A percentile compares a stretch with the other conserved stretches of the same genome.
phyloP scores from a whole-genome alignment of 2,329 filamentous ascomycete species.

The Colletotrichum paranaense region DNA sequence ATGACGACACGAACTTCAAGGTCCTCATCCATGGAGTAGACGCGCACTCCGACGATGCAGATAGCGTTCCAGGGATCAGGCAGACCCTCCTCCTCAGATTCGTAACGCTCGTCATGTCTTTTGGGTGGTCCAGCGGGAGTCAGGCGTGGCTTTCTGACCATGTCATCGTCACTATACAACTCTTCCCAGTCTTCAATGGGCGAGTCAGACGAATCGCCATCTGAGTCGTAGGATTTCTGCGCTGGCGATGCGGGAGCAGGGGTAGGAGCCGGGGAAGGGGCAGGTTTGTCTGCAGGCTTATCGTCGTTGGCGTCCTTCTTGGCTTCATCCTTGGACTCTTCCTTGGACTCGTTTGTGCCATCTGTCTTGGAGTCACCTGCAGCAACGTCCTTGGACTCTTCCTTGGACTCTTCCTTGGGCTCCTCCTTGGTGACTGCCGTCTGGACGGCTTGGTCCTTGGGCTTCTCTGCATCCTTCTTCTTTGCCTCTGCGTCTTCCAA shows the following conservation, averaged over 20 bases:
- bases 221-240: conserved; percentile 48
- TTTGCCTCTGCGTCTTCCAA: conserved; percentile 46
- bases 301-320: conserved; percentile 35
- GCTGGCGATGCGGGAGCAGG: conserved; percentile 18
- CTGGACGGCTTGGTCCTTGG: conserved; percentile 28
- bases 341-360: neutral
- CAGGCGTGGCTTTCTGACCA: conserved; percentile 61
- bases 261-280: conserved; percentile 23
- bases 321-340: conserved; percentile 29
- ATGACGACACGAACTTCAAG: conserved; percentile 67
- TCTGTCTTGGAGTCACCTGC: neutral
- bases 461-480: conserved; percentile 28
- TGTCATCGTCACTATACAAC: conserved; percentile 69
- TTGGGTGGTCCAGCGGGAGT: conserved; percentile 48
- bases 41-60: conserved; percentile 68
- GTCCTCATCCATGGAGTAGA: conserved; percentile 69
- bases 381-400: neutral
- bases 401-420: neutral
- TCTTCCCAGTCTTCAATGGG: conserved; percentile 70
- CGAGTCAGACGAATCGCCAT: conserved; percentile 68
- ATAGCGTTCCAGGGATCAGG: conserved; percentile 72
- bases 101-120: conserved; percentile 52
- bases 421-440: conserved; percentile 24
- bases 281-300: conserved; percentile 33
- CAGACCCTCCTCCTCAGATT: conserved; percentile 67